Conservation (phyloP, 2,329 filamentous ascomycete species). For the Lachnellula occidentalis region DNA sequence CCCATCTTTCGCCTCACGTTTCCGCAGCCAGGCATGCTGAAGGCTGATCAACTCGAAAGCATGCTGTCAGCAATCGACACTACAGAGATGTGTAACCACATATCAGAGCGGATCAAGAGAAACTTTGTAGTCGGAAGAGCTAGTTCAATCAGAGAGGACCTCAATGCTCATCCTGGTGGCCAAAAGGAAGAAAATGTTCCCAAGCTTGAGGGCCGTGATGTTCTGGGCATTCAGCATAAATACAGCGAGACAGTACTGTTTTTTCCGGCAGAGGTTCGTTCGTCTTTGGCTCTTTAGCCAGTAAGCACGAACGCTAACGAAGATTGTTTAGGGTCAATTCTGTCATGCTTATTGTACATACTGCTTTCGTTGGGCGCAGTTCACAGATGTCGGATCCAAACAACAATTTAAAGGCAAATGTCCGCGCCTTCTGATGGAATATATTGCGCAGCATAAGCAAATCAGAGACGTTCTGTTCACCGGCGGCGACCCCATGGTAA, state of each 20-base stretch:
- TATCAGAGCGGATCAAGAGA: background rate
- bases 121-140: background rate
- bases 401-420: constrained; percentile 1
- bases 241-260: constrained; percentile 7
- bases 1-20: constrained; percentile 3
- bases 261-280: constrained; percentile 4
- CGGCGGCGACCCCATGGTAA: constrained; percentile 10
- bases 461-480: constrained; percentile 8
- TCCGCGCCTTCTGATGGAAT: background rate
- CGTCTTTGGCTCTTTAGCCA: background rate
- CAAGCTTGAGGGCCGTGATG: background rate
- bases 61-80: background rate
- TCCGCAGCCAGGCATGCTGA: constrained; percentile 4
- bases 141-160: background rate
- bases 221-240: constrained; percentile 7
- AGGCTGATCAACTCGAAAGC: background rate
- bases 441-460: background rate
- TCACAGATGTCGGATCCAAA: background rate
- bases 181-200: constrained; percentile 6
- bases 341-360: constrained; percentile 8
- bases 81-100: background rate
- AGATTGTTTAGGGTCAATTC: constrained; percentile 3
- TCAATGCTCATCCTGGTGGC: constrained; percentile 9
- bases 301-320: background rate
- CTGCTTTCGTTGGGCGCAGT: constrained; percentile 10